These are phyloP conservation scores for Malassezia arunalokei DNA, from an alignment of 1,284 basidiomycete species.

Conservation along the genomic window DNA sequence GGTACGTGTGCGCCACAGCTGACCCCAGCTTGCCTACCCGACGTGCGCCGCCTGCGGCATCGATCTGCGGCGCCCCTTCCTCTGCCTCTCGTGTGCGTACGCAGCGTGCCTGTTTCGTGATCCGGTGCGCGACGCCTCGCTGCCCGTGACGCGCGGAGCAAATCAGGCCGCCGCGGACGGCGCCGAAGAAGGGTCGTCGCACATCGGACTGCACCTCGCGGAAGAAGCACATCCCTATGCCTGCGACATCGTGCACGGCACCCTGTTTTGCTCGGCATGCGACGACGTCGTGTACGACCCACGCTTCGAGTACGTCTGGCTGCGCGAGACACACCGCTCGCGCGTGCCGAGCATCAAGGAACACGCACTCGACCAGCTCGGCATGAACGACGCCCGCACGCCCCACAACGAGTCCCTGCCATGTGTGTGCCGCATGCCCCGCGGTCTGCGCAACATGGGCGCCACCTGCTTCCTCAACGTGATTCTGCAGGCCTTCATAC, in stretches of 20 bases:
- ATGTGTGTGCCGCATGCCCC: slow-evolving; percentile 51
- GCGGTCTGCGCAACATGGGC: slow-evolving; percentile 79
- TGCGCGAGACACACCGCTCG: slow-evolving; percentile 19
- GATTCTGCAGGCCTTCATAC: slow-evolving; percentile 78
- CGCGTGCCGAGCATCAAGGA: slow-evolving; percentile 14
- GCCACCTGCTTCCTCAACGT: slow-evolving; percentile 92
- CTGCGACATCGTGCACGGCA: slow-evolving; percentile 36
- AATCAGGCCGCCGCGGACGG: slow-evolving; percentile 8
- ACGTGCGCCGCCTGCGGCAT: slow-evolving; percentile 26
- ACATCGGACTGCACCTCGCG: slow-evolving; percentile 15
- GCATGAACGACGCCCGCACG: slow-evolving; percentile 6
- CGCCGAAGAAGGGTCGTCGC: slow-evolving; percentile 20
- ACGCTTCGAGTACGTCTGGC: slow-evolving; percentile 24
- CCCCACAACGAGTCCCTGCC: background rate
- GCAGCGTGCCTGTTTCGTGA: slow-evolving; percentile 31
- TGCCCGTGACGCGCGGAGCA: slow-evolving; percentile 10
- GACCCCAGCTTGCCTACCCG: slow-evolving; percentile 31
- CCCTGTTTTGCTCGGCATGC: slow-evolving; percentile 35
- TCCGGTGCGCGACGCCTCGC: slow-evolving; percentile 1
- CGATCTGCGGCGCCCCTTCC: slow-evolving; percentile 34
- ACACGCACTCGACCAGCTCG: slow-evolving; percentile 5
- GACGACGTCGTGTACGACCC: slow-evolving; percentile 37
- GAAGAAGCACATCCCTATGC: slow-evolving; percentile 18
- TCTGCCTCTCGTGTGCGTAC: slow-evolving; percentile 38
- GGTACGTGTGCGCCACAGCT: background rate